Percentiles rank a stretch among this genome's conserved stretches.
Conservation (phyloP, 768 basidiomycete species). For the Termitomyces sp. region DNA sequence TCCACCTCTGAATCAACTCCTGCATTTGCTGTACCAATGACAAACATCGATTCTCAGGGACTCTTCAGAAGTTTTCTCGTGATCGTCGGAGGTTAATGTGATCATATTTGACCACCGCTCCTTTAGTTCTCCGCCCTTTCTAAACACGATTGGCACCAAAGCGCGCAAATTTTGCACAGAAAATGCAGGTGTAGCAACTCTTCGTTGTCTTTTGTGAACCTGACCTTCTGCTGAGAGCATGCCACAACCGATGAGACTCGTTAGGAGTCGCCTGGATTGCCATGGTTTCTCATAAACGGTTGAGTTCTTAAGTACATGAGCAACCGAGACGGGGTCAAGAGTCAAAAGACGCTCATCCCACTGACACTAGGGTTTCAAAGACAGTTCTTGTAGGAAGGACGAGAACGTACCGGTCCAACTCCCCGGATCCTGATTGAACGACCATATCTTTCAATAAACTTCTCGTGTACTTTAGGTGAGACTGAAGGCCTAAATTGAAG, state of each 20-base stretch:
- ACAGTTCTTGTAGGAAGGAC: background rate
- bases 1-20: background rate
- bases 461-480: slow-evolving; percentile 50
- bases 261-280: slow-evolving; percentile 70
- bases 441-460: slow-evolving; percentile 54
- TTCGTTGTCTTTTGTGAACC: slow-evolving; percentile 74
- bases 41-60: slow-evolving; percentile 58
- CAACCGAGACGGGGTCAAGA: slow-evolving; percentile 69
- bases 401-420: slow-evolving; percentile 52
- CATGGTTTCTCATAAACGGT: slow-evolving; percentile 79
- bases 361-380: slow-evolving; percentile 26
- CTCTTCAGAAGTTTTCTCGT: slow-evolving; percentile 13
- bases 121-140: slow-evolving; percentile 56
- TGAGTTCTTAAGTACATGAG: slow-evolving; percentile 69
- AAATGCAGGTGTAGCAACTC: slow-evolving; percentile 74
- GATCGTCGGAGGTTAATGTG: background rate
- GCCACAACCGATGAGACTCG: slow-evolving; percentile 75
- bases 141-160: slow-evolving; percentile 66
- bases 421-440: slow-evolving; percentile 67
- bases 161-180: slow-evolving; percentile 72
- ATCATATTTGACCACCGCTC: slow-evolving; percentile 55
- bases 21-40: slow-evolving; percentile 44
- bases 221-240: slow-evolving; percentile 77
- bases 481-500: slow-evolving; percentile 34
- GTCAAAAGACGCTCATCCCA: slow-evolving; percentile 79